Percentiles rank a stretch among this genome's conserved stretches.
Conservation (phyloP, 306 rosid species). For the Fagus sylvatica region DNA sequence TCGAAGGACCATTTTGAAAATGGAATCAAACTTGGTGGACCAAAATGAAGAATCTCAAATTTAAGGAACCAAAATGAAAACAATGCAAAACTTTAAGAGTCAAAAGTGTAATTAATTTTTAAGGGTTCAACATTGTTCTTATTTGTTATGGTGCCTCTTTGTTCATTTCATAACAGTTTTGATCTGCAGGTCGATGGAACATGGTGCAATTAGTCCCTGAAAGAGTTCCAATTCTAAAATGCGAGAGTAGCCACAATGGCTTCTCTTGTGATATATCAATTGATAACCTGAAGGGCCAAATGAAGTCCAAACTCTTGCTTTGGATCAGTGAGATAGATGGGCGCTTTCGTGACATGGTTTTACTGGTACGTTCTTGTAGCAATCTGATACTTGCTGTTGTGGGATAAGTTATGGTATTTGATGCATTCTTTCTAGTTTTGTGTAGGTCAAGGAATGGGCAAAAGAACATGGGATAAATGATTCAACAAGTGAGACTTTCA, state of each 20-base stretch:
- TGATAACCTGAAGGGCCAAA: slow-evolving; percentile 68
- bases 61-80: too few relatives aligned
- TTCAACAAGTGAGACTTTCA: slow-evolving; percentile 57
- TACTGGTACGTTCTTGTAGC: slow-evolving; percentile 64
- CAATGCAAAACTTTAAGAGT: too few relatives aligned
- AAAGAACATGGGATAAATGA: slow-evolving; percentile 72
- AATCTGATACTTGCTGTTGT: slow-evolving; percentile 6
- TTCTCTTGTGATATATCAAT: slow-evolving; percentile 89
- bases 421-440: slow-evolving; percentile 39
- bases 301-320: slow-evolving; percentile 72
- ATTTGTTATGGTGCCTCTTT: slow-evolving; percentile 20
- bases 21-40: too few relatives aligned
- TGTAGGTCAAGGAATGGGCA: slow-evolving; percentile 97
- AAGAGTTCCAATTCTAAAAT: slow-evolving; percentile 78
- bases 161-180: slow-evolving; percentile 24
- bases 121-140: not conserved
- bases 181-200: slow-evolving; percentile 61
- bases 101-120: too few relatives aligned
- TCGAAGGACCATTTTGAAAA: too few relatives aligned
- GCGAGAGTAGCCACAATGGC: slow-evolving; percentile 41
- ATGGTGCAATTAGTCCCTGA: slow-evolving; percentile 44
- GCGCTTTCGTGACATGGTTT: slow-evolving; percentile 77
- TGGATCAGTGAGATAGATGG: slow-evolving; percentile 70
- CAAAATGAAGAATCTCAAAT: too few relatives aligned
- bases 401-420: slow-evolving; percentile 28